Base-by-base conservation (phyloP, 306 rosid species). In the Begonia peltatifolia region DNA sequence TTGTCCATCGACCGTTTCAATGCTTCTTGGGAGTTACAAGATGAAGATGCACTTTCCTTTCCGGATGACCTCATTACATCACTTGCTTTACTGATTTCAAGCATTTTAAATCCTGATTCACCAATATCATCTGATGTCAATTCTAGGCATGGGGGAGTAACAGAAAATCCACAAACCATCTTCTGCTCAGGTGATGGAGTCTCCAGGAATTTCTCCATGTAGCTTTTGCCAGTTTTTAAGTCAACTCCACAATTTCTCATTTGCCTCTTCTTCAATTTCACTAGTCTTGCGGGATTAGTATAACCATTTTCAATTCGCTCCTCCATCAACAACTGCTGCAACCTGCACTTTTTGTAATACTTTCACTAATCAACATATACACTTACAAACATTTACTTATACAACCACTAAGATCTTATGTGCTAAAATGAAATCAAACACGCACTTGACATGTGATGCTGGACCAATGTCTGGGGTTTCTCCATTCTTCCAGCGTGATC, bases 271-370 rank as follows among this genome's bases (percentile, higher is more conserved):
- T 65, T 92, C 76, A 92, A 67, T 61, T 84, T 87, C 68, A 87
- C 87, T 50, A 72, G 79, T 51, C 80, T 78, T 52, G 84, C 82
- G 64, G 99, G 79, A 64, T 92, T 81, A 63, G 63, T 67, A 58
- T 50, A 73, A 75, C 79, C 76, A 75, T 79, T 84, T 76, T 77
- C 89, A 71, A 77, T 51, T 38, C 81, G 81, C 74, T 92, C 99
- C 76, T 79, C 87, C 71, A 80, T 74, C 59, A 92, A 71, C 71
- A 92, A 74, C 59, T 92, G 84, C 63, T 92, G 94, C 50, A 92
- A 64, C 68, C 99, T 92, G 87, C 66, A 69, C 59, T 6, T 60
- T 55, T 60, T 20, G 59, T 60, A 71, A 51, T 22, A 53, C 55
- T 62, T 60, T 54, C 63, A 36, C 6, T 30, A 30, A 56, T 70